Percentiles rank a stretch among this genome's conserved stretches.
These are phyloP conservation scores for Backusella parvicylindrica DNA, from an alignment of 192 early-diverging fungal species.

Conservation along the genomic window DNA sequence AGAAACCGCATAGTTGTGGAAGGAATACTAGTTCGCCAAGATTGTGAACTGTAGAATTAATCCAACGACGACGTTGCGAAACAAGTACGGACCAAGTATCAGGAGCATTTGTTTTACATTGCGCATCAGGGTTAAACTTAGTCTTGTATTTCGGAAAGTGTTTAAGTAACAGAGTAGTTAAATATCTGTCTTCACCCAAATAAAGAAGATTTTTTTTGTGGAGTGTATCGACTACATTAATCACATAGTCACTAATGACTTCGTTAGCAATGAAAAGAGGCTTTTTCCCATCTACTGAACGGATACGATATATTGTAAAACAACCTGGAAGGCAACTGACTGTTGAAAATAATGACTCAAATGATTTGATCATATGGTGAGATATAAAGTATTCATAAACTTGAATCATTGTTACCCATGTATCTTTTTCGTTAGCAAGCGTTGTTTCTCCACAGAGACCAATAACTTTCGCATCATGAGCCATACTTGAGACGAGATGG, in stretches of 20 bases:
- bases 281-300: conserved; percentile 79
- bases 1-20: conserved; percentile 92
- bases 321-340: conserved; percentile 99
- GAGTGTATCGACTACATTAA: conserved; percentile 93
- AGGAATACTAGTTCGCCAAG: conserved; percentile 90
- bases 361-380: conserved; percentile 94
- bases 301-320: conserved; percentile 98
- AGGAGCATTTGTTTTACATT: conserved; percentile 91
- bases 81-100: conserved; percentile 89
- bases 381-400: conserved; percentile 99
- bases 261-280: conserved; percentile 87
- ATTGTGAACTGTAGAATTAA: conserved; percentile 99
- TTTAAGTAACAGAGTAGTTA: conserved; percentile 90
- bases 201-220: conserved; percentile 98
- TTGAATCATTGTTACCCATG: conserved; percentile 98
- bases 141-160: conserved; percentile 96
- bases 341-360: conserved; percentile 94
- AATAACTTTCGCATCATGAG: conserved; percentile 86
- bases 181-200: conserved; percentile 97
- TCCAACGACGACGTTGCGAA: conserved; percentile 99
- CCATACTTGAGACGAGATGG: conserved; percentile 84
- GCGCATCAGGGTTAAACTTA: conserved; percentile 90
- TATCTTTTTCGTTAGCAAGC: conserved; percentile 88
- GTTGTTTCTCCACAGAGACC: conserved; percentile 95
- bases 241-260: conserved; percentile 90